Base-by-base conservation (phyloP, 345 rosid species). In the Noccaea bulbosa region DNA sequence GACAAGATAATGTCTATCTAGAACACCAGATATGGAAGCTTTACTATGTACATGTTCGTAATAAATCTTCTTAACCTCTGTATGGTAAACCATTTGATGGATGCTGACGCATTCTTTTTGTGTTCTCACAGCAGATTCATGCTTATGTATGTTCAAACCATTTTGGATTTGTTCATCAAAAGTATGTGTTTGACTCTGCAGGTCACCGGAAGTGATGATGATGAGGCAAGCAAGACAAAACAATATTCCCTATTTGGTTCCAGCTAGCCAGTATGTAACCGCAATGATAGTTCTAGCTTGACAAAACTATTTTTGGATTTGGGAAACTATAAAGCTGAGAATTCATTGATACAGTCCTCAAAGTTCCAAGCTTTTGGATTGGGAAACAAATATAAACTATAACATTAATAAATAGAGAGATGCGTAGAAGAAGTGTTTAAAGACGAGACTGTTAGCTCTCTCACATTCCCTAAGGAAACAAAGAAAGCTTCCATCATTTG, bases 131-230 rank as follows among this genome's bases (percentile, higher is more conserved):
- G 20, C 20, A 17, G 20, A 17, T 17, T 17, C 20, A 17, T 17
- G 20, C 20, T 17, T 17, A 17, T 17, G 20, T 17, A 17, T 17
- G 20, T 17, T 17, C 20, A 17, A 17, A 17, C 20, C 20, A 17
- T 17, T 17, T 17, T 17, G 20, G 20, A 17, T 17, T 17, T 0
- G 0, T 17, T 1, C 0, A 0, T 17, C 1, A 17, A 17, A 17
- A 17, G 20, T 17, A n/a, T 44, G 47, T 20, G 20, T 27, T 63
- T 54, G 64, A 17, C 20, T 66, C 52, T 67, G 34, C 72, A 92
- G 98, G 85, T 89, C 33, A 85, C 92, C 22, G 98, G 87, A 78
- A 76, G 69, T 17, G 20, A 17, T 66, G 88, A 80, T 78, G 67
- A 57, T 0, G 81, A 46, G 45, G 71, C 74, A 62, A 74, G 70